Evolutionary conservation across 2,329 filamentous ascomycete genomes (phyloP).

Genomic region (Daldinia sp.): DNA sequence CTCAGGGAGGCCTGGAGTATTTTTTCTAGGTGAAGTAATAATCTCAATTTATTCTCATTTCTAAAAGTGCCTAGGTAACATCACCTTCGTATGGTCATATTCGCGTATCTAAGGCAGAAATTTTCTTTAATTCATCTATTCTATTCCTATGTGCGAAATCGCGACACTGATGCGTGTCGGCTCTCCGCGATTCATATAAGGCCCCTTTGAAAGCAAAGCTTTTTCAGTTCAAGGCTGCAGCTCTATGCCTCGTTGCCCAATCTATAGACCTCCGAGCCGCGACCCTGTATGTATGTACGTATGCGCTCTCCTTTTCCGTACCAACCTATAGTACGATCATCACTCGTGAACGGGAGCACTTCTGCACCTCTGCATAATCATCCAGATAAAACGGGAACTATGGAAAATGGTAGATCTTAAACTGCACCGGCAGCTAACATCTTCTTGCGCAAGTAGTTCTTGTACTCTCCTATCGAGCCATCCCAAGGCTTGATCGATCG

Average conservation of each 20-base stretch:
- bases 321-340: conserved; percentile 5
- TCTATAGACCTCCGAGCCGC: conserved; percentile 32
- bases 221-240: conserved; percentile 30
- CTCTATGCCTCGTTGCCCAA: conserved; percentile 38
- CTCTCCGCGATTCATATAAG: conserved; percentile 11
- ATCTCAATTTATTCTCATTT: too few relatives aligned
- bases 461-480: conserved; percentile 91
- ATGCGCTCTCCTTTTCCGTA: not conserved
- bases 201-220: conserved; percentile 8
- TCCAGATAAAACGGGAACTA: not conserved
- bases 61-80: not conserved
- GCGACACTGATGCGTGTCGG: conserved; percentile 1
- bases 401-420: conserved; percentile 56
- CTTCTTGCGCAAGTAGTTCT: conserved; percentile 99
- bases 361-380: not conserved
- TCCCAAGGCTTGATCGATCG: conserved; percentile 92
- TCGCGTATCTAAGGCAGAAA: not conserved
- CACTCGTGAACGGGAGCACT: not conserved
- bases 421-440: conserved; percentile 91
- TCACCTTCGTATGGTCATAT: not conserved
- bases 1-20: too few relatives aligned
- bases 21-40: too few relatives aligned
- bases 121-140: conserved; percentile 23
- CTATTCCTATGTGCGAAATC: conserved; percentile 19
- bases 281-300: conserved; percentile 16